A percentile compares a stretch with the other conserved stretches of the same genome.
These are phyloP conservation scores for Reticulascus tulasneorum DNA, from an alignment of 2,329 filamentous ascomycete genomes.

Conservation along the genomic window DNA sequence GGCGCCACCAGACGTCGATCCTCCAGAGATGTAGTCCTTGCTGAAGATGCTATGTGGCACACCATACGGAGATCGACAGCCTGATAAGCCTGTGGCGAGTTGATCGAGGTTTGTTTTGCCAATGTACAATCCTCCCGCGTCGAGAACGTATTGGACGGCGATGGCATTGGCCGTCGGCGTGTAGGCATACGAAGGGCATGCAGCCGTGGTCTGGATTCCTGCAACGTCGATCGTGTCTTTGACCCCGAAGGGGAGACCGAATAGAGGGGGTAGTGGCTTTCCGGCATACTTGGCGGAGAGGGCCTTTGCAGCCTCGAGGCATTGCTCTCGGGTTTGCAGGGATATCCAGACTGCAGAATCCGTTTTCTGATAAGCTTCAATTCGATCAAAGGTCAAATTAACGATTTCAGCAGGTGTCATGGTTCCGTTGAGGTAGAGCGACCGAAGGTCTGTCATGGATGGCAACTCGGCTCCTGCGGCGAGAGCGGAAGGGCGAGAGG, in stretches of 20 bases:
- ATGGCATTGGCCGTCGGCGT: slow-evolving; percentile 44
- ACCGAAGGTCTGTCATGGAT: slow-evolving; percentile 36
- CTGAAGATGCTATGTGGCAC: slow-evolving; percentile 49
- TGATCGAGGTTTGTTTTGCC: slow-evolving; percentile 61
- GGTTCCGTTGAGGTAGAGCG: slow-evolving; percentile 35
- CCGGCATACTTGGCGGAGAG: slow-evolving; percentile 36
- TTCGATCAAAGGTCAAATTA: slow-evolving; percentile 38
- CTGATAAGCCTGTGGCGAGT: slow-evolving; percentile 58
- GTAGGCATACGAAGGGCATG: slow-evolving; percentile 44
- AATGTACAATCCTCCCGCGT: slow-evolving; percentile 51
- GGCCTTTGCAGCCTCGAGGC: slow-evolving; percentile 19
- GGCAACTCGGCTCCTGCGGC: slow-evolving; percentile 34
- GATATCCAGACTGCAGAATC: slow-evolving; percentile 31
- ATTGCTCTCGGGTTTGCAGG: slow-evolving; percentile 21
- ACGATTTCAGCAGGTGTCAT: slow-evolving; percentile 39
- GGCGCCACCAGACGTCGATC: slow-evolving; percentile 55
- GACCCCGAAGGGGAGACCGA: slow-evolving; percentile 52
- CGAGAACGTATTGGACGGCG: slow-evolving; percentile 39
- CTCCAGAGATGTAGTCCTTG: slow-evolving; percentile 36
- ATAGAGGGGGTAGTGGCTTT: slow-evolving; percentile 38
- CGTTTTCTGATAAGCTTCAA: no score
- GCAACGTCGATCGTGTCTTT: slow-evolving; percentile 55
- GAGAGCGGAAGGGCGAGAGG: slow-evolving; percentile 20
- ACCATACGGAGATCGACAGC: slow-evolving; percentile 57
- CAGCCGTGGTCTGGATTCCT: slow-evolving; percentile 48